phyloP scores from a whole-genome alignment of 2,329 filamentous ascomycete genomes.

The Stagonosporopsis tanaceti region DNA sequence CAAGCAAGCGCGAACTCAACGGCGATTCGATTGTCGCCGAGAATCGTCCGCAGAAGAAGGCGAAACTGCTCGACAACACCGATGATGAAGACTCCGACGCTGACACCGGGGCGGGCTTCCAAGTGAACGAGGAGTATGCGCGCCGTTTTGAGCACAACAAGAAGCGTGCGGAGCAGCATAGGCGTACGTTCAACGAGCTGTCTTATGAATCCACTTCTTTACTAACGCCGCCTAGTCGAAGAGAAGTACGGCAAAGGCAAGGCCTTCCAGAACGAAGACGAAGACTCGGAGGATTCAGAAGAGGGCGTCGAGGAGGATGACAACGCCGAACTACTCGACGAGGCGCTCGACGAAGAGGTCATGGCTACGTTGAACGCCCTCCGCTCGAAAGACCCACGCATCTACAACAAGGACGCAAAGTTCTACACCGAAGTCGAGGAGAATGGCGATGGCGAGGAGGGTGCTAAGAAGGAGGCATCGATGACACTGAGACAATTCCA shows the following conservation, averaged over 20 bases:
- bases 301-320: conserved; percentile 86
- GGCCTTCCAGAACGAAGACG: conserved; percentile 49
- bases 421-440: conserved; percentile 78
- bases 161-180: conserved; percentile 86
- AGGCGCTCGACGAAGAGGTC: conserved; percentile 85
- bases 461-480: conserved; percentile 76
- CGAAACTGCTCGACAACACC: conserved; percentile 49
- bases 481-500: conserved; percentile 92
- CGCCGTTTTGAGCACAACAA: conserved; percentile 95
- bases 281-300: conserved; percentile 60
- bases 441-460: conserved; percentile 49
- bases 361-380: conserved; percentile 87
- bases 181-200: conserved; percentile 59
- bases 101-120: conserved; percentile 58
- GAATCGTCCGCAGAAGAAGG: conserved; percentile 46
- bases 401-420: conserved; percentile 81
- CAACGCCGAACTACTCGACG: conserved; percentile 84
- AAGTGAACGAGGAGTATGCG: conserved; percentile 91
- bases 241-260: conserved; percentile 76
- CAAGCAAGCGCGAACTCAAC: conserved; percentile 38
- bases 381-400: conserved; percentile 85
- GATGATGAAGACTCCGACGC: conserved; percentile 41
- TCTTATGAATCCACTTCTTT: neutral
- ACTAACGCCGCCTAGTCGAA: conserved; percentile 69
- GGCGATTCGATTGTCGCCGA: conserved; percentile 23